Evolutionary conservation across 1,284 basidiomycete species (phyloP).

Genomic region (Leccinum subfulvum): DNA sequence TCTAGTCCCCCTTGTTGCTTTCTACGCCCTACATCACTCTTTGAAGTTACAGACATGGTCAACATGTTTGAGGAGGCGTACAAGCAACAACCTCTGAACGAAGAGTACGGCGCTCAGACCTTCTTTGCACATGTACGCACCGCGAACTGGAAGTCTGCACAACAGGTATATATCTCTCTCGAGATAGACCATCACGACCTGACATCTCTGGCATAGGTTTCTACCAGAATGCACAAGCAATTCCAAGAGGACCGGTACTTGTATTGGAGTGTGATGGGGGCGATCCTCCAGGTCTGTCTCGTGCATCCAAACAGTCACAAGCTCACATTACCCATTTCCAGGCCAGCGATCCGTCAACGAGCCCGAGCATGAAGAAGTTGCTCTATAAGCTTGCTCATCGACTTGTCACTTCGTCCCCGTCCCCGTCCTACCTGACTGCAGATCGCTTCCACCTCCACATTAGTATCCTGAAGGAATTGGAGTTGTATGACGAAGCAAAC

Average conservation of each 20-base stretch:
- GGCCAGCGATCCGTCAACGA: constrained; percentile 64
- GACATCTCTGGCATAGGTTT: constrained; percentile 43
- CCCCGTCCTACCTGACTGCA: constrained; percentile 60
- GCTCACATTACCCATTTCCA: constrained; percentile 31
- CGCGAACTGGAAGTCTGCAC: constrained; percentile 77
- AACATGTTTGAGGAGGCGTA: constrained; percentile 80
- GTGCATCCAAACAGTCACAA: constrained; percentile 2
- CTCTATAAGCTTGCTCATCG: constrained; percentile 72
- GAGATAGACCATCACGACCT: background rate
- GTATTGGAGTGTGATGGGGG: constrained; percentile 81
- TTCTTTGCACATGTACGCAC: constrained; percentile 81
- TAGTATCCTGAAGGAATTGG: constrained; percentile 66
- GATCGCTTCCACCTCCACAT: constrained; percentile 79
- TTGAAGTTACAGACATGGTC: constrained; percentile 69
- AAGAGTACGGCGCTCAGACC: constrained; percentile 77
- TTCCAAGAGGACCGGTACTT: constrained; percentile 78
- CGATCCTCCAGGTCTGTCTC: constrained; percentile 67
- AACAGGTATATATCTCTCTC: constrained; percentile 52
- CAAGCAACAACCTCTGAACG: constrained; percentile 73
- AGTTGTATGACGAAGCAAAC: constrained; percentile 67
- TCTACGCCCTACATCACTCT: constrained; percentile 4
- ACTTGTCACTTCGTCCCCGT: constrained; percentile 57
- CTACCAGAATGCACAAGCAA: constrained; percentile 75
- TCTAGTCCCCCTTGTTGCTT: background rate
- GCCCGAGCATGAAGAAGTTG: constrained; percentile 58